Evolutionary conservation across 73 alveolate genomes (phyloP).

Genomic region (Paramecium tetraurelia): DNA sequence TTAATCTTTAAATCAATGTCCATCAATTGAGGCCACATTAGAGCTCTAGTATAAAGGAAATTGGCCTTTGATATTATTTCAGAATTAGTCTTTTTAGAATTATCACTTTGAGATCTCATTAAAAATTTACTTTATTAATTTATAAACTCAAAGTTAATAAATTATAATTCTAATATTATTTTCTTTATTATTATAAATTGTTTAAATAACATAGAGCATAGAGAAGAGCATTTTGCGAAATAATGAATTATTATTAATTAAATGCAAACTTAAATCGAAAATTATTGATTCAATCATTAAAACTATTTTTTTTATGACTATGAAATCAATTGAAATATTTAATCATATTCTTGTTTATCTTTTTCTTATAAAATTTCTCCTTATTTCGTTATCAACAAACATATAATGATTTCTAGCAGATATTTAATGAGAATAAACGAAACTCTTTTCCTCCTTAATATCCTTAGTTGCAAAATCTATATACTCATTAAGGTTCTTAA

Average conservation of each 20-base stretch:
- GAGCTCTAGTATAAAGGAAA: neutral
- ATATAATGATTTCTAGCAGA: neutral
- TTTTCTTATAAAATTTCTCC: neutral
- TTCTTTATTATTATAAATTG: too few species aligned
- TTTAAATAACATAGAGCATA: too few species aligned
- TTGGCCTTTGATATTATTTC: neutral
- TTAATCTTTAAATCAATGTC: neutral
- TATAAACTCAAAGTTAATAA: neutral
- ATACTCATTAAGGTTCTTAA: neutral
- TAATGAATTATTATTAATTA: too few species aligned
- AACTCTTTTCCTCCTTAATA: neutral
- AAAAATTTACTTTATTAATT: neutral
- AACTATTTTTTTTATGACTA: neutral
- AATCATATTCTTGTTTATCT: neutral
- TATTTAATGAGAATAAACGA: neutral
- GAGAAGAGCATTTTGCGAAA: too few species aligned
- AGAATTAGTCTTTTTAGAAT: neutral
- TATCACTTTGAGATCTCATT: neutral
- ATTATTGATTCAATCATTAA: too few species aligned
- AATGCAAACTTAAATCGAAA: too few species aligned
- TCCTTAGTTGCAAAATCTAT: slow-evolving; percentile 8
- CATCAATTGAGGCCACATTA: neutral
- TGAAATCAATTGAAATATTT: neutral
- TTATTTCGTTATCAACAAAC: slow-evolving; percentile 7
- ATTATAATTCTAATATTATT: too few species aligned